Base-by-base conservation (phyloP, 306 rosid species). In the Coriaria nepalensis region DNA sequence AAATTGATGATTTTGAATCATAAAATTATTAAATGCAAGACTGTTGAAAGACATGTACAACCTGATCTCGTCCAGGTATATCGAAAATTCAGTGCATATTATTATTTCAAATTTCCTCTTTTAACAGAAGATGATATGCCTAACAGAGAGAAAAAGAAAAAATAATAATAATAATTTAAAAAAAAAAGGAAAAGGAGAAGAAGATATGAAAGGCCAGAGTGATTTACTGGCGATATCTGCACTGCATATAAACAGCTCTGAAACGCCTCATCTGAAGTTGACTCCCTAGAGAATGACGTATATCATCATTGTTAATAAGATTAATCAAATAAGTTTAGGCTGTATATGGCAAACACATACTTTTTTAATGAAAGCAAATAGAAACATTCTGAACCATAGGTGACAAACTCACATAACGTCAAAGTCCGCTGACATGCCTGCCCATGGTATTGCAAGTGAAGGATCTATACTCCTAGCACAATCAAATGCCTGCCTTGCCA, bases 401-500 rank as follows among this genome's bases (percentile, higher is more conserved):
- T 35, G 44, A 43, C 37, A 44, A 38, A 37, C 39, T 65, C 58
- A 87, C 96, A 93, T 58, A 13, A 61, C 20, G 47, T 71, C 58
- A 63, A 66, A 76, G 66, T 76, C 92, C 8, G 86, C 93, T 35
- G 96, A 68, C 95, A 88, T 88, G 83, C 96, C 83, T 40, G 96
- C 96, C 96, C 96, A 88, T 14, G 96, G 93, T 70, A 83, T 61
- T 52, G 95, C 79, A 48, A 88, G 95, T 13, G 82, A 76, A 55
- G 96, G 96, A 66, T 88, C 93, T 50, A 83, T 83, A 64, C 95
- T 88, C 64, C 96, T 81, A 43, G 95, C 78, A 61, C 79, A 82
- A 68, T 88, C 95, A 70, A 88, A 88, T 64, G 93, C 73, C 56
- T 76, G 80, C 54, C 69, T 74, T 6, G 96, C 83, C 73, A 88